phyloP scores from a whole-genome alignment of 2,329 filamentous ascomycete species.

The Diaporthe destruens region DNA sequence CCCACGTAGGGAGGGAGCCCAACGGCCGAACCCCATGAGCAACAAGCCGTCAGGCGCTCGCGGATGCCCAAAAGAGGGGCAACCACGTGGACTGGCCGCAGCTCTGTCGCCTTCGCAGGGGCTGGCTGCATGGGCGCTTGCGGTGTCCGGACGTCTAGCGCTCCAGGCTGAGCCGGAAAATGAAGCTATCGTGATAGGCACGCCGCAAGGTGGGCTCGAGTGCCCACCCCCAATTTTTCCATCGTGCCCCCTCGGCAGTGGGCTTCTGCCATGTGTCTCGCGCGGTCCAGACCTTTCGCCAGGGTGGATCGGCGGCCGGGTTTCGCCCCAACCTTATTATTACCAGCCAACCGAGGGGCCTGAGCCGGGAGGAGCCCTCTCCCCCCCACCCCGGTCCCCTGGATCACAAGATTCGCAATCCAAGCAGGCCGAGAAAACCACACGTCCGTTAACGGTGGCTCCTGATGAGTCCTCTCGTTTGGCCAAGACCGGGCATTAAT shows the following conservation, averaged over 20 bases:
- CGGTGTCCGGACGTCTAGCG: not conserved
- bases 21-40: not conserved
- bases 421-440: not conserved
- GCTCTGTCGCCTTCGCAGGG: not conserved
- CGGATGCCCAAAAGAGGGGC: slow-evolving; percentile 25
- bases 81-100: too few species aligned
- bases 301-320: slow-evolving; percentile 28
- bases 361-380: not conserved
- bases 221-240: not conserved
- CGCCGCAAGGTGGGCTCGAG: slow-evolving; percentile 11
- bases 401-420: slow-evolving; percentile 12
- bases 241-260: slow-evolving; percentile 9
- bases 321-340: slow-evolving; percentile 36
- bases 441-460: slow-evolving; percentile 26
- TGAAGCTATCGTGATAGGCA: slow-evolving; percentile 13
- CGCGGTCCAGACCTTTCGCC: slow-evolving; percentile 19
- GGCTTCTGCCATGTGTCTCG: slow-evolving; percentile 22
- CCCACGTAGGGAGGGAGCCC: slow-evolving; percentile 7
- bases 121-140: slow-evolving; percentile 4
- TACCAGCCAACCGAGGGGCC: slow-evolving; percentile 1
- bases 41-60: not conserved
- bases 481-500: slow-evolving; percentile 18
- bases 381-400: not conserved
- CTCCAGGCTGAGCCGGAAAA: not conserved
- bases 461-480: slow-evolving; percentile 8